phyloP scores from a whole-genome alignment of 2,329 filamentous ascomycete species.

The Colletotrichum sp. region DNA sequence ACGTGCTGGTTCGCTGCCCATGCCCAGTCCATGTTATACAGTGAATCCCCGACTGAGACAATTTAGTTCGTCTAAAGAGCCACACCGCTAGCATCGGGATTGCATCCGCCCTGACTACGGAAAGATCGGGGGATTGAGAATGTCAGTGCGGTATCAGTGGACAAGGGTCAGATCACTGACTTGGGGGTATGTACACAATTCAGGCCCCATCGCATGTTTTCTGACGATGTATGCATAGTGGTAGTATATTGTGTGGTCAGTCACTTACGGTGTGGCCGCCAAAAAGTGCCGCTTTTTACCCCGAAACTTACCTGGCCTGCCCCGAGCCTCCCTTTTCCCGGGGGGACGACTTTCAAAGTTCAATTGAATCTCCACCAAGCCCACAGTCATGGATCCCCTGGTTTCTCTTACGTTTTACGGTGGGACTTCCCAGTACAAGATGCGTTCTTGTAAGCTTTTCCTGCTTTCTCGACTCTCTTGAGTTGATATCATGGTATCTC shows the following conservation, averaged over 20 bases:
- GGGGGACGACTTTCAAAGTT: background rate
- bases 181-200: too few species aligned
- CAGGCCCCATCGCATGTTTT: too few species aligned
- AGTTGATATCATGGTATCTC: background rate
- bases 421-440: background rate
- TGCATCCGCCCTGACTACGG: too few species aligned
- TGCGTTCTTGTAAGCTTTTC: background rate
- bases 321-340: background rate
- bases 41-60: too few species aligned
- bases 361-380: background rate
- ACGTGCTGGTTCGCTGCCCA: too few species aligned
- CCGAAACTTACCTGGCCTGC: background rate
- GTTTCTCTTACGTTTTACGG: background rate
- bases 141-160: too few species aligned
- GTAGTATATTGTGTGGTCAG: background rate
- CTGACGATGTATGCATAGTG: background rate
- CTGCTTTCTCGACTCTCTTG: background rate
- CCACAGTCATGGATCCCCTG: background rate
- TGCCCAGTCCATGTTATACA: too few species aligned
- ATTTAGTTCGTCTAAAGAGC: too few species aligned
- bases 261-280: background rate
- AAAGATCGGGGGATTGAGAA: too few species aligned
- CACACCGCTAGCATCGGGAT: too few species aligned
- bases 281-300: background rate
- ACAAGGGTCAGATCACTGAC: too few species aligned